Percentiles rank a stretch among this genome's conserved stretches.
These are phyloP conservation scores for Pseudogymnoascus sp. DNA, from an alignment of 2,329 filamentous ascomycete genomes.

Conservation along the genomic window DNA sequence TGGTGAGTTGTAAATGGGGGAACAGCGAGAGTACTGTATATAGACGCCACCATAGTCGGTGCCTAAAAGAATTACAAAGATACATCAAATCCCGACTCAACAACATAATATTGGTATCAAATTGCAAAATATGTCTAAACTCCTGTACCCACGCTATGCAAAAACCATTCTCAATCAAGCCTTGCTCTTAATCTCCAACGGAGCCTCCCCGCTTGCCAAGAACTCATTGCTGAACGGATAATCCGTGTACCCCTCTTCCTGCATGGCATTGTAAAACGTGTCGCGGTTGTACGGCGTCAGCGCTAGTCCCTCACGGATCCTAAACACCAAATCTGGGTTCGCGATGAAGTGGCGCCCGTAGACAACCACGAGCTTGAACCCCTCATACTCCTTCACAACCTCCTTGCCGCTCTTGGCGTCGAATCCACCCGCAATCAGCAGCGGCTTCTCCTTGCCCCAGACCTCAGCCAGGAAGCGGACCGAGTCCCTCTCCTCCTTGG, in stretches of 20 bases:
- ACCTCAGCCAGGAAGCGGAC: conserved; percentile 35
- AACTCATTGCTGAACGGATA: conserved; percentile 30
- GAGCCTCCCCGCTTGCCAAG: conserved; percentile 3
- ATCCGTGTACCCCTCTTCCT: conserved; percentile 31
- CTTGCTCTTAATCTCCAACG: conserved; percentile 3
- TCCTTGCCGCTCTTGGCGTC: conserved; percentile 33
- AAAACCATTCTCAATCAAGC: not conserved
- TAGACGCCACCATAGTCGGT: not conserved
- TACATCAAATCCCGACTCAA: not conserved
- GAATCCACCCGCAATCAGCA: conserved; percentile 46
- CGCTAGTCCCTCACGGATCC: conserved; percentile 33
- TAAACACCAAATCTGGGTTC: conserved; percentile 36
- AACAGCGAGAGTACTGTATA: not conserved
- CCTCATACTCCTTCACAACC: conserved; percentile 27
- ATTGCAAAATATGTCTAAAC: not conserved
- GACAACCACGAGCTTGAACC: conserved; percentile 33
- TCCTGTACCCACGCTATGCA: not conserved
- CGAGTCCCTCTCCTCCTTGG: conserved; percentile 31
- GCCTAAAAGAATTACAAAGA: not conserved
- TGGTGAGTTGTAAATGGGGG: not conserved
- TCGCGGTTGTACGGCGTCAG: conserved; percentile 35
- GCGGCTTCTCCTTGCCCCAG: conserved; percentile 37
- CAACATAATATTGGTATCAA: not conserved
- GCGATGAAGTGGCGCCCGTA: conserved; percentile 40
- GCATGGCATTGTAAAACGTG: conserved; percentile 30